Evolutionary conservation across 2,329 filamentous ascomycete genomes (phyloP).

Genomic region (Ilyonectria sp.): DNA sequence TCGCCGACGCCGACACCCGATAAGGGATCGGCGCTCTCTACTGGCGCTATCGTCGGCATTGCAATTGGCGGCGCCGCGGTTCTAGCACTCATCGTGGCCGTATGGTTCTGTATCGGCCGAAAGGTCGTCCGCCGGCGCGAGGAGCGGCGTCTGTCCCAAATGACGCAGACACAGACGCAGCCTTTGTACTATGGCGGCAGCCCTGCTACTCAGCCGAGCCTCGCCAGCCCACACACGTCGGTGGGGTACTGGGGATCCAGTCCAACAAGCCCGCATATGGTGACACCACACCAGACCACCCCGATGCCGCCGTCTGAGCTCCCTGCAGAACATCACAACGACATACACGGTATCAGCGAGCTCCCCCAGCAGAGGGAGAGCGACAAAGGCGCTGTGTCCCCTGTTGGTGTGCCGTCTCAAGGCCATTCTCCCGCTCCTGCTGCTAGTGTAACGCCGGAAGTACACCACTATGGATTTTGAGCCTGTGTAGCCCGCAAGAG

Average conservation of each 20-base stretch:
- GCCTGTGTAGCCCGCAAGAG: no score
- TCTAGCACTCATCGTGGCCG: slow-evolving; percentile 40
- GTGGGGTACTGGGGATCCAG: background rate
- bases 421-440: no score
- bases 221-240: background rate
- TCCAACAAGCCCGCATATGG: background rate
- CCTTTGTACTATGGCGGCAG: background rate
- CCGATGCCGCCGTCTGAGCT: background rate
- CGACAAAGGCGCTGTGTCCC: background rate
- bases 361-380: background rate
- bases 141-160: slow-evolving; percentile 3
- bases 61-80: slow-evolving; percentile 52
- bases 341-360: no score
- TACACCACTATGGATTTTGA: no score
- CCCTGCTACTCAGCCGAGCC: no score
- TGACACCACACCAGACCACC: background rate
- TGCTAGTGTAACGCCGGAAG: no score
- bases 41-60: slow-evolving; percentile 59
- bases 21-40: slow-evolving; percentile 32
- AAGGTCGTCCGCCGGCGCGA: slow-evolving; percentile 16
- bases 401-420: no score
- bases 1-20: background rate
- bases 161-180: slow-evolving; percentile 13
- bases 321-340: background rate
- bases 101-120: slow-evolving; percentile 29